Evolutionary conservation across 1,139 yeast species (phyloP).

Genomic region (Scheffersomyces cryptocercus): DNA sequence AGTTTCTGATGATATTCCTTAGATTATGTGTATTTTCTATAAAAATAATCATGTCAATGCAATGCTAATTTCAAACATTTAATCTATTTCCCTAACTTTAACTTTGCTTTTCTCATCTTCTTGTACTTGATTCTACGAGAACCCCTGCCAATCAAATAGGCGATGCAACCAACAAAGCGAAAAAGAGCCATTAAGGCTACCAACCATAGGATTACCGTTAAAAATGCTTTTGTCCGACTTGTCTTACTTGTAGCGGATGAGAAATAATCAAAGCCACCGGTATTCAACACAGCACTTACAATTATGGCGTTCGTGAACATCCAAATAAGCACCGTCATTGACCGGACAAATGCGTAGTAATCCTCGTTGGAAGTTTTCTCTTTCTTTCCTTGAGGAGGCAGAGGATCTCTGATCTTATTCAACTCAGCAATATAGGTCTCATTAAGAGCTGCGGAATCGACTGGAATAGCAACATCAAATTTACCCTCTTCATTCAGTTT

Average conservation of each 20-base stretch:
- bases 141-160: slow-evolving; percentile 48
- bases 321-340: neutral
- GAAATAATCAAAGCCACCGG: neutral
- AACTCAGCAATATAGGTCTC: slow-evolving; percentile 61
- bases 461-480: slow-evolving; percentile 70
- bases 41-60: no score
- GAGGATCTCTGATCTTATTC: slow-evolving; percentile 55
- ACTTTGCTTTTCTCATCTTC: no score
- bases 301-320: neutral
- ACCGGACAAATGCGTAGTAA: slow-evolving; percentile 1
- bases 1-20: slow-evolving; percentile 16
- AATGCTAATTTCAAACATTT: no score
- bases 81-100: no score
- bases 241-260: slow-evolving; percentile 8
- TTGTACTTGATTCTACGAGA: neutral
- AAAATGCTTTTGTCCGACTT: slow-evolving; percentile 45
- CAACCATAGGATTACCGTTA: slow-evolving; percentile 71
- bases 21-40: neutral
- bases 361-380: slow-evolving; percentile 32
- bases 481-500: slow-evolving; percentile 67
- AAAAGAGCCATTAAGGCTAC: slow-evolving; percentile 75
- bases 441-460: slow-evolving; percentile 59
- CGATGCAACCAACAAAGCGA: slow-evolving; percentile 62
- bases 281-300: neutral
- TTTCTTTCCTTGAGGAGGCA: slow-evolving; percentile 27